These are phyloP conservation scores for Tetraselmis striata DNA, from an alignment of 139 green algal genomes.

Conservation along the genomic window DNA sequence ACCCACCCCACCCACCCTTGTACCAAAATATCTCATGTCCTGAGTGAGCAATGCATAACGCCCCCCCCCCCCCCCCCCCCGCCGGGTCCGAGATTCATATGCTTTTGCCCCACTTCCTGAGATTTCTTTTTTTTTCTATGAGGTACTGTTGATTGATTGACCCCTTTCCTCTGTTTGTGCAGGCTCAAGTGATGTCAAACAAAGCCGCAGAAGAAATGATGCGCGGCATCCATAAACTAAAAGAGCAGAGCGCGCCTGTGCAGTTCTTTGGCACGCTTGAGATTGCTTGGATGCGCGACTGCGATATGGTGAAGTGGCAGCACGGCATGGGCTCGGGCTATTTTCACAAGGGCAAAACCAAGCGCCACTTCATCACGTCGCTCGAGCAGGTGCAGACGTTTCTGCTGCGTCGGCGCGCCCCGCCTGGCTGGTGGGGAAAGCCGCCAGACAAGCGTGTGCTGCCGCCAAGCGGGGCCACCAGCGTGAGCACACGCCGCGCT, in stretches of 20 bases:
- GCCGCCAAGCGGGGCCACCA: neutral
- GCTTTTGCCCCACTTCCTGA: no score
- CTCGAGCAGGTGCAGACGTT: slow-evolving; percentile 48
- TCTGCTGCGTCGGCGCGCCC: slow-evolving; percentile 36
- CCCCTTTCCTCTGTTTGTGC: neutral
- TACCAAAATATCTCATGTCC: neutral
- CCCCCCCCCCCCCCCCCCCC: neutral
- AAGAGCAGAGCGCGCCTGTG: slow-evolving; percentile 22
- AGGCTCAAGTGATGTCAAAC: slow-evolving; percentile 33
- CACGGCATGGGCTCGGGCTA: slow-evolving; percentile 24
- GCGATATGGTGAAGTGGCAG: slow-evolving; percentile 27
- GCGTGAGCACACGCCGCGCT: neutral
- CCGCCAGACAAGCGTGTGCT: slow-evolving; percentile 24
- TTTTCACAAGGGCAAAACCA: slow-evolving; percentile 32
- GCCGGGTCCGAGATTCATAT: no score
- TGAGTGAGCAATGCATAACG: neutral
- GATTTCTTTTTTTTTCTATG: slow-evolving; percentile 1
- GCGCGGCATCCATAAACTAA: neutral
- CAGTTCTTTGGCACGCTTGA: slow-evolving; percentile 78
- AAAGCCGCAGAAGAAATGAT: slow-evolving; percentile 12
- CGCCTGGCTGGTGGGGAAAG: slow-evolving; percentile 50
- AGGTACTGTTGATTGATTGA: no score
- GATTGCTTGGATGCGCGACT: slow-evolving; percentile 51
- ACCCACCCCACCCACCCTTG: neutral
- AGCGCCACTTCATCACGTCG: slow-evolving; percentile 32